Base-by-base conservation (phyloP, 495 filamentous ascomycete genomes). In the Baudoinia panamericana region DNA sequence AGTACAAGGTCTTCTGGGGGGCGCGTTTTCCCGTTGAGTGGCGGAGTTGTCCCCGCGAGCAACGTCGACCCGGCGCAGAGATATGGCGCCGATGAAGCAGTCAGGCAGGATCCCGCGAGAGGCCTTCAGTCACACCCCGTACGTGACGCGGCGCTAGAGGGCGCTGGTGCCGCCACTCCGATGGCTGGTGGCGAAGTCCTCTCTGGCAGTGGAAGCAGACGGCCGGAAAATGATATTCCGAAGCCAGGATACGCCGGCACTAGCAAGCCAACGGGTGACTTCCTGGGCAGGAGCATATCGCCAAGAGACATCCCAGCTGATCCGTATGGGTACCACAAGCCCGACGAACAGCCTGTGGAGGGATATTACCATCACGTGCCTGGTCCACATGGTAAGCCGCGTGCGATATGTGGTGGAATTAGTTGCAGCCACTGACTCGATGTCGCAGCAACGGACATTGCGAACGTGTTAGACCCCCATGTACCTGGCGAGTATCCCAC, bases 81-180 rank as follows among this genome's bases (percentile, higher is more conserved):
- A 5, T 39, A 41, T 23, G 29, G 29, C 1, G 30, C 19, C 15
- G 41, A 47, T 16, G 37, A 41, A 16, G 38, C 44, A 21, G 22
- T 30, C n/a, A 18, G 32, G 13, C 21, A 19, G n/a, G 22, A 44
- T 7, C 24, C 36, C 2, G 34, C 32, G 18, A 30, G 19, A 9
- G 27, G 28, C 26, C 15, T 17, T 19, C 31, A 48, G 50, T 21
- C 59, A 54, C 35, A 59, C 54, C 38, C 54, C 28, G 52, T 46
- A n/a, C 51, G 53, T 16, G 53, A 56, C 27, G 53, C 53, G 4
- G 53, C 35, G 6, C 13, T 53, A 9, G 51, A 28, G 11, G 52
- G 52, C 27, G 50, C 41, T 32, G 46, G 31, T 23, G 31, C n/a
- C n/a, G n/a, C n/a, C n/a, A n/a, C n/a, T n/a, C n/a, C n/a, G n/a